Percentiles rank a stretch among this genome's conserved stretches.
phyloP scores from a whole-genome alignment of 2,329 filamentous ascomycete genomes.

The Cladosporium phlei region DNA sequence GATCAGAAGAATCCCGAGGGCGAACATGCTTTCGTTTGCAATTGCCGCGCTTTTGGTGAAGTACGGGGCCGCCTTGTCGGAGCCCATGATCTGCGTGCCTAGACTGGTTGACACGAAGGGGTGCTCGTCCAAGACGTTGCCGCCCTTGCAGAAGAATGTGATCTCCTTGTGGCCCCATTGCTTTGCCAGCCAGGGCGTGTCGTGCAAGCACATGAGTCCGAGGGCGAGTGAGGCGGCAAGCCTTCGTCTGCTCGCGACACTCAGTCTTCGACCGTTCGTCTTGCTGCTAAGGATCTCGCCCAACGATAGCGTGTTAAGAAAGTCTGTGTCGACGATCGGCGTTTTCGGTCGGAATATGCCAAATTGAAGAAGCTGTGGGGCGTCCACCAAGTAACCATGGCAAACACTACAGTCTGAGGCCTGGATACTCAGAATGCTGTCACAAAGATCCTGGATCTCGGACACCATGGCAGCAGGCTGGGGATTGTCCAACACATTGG shows the following conservation, averaged over 20 bases:
- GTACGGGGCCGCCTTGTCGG: neutral
- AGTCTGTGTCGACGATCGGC: neutral
- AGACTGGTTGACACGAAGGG: neutral
- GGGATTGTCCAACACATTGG: too few relatives aligned
- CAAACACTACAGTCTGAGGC: neutral
- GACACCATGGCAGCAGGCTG: neutral
- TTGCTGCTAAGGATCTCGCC: neutral
- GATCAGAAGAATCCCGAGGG: conserved; percentile 32
- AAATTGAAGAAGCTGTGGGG: too few relatives aligned
- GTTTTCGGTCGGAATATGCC: neutral
- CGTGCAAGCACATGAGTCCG: conserved; percentile 15
- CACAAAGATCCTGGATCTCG: neutral
- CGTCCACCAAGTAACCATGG: neutral
- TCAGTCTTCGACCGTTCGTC: neutral
- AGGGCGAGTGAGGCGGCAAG: conserved; percentile 10
- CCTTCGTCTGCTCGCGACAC: neutral
- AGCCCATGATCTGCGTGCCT: neutral
- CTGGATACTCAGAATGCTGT: neutral
- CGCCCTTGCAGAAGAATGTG: conserved; percentile 12
- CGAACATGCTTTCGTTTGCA: conserved; percentile 31
- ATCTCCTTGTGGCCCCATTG: conserved; percentile 14
- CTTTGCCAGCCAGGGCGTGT: conserved; percentile 16
- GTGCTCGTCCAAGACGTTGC: conserved; percentile 10
- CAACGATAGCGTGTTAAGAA: neutral
- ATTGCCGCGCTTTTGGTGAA: conserved; percentile 17